phyloP scores from a whole-genome alignment of 179 eudicot genomes.

The Corrigiola litoralis region DNA sequence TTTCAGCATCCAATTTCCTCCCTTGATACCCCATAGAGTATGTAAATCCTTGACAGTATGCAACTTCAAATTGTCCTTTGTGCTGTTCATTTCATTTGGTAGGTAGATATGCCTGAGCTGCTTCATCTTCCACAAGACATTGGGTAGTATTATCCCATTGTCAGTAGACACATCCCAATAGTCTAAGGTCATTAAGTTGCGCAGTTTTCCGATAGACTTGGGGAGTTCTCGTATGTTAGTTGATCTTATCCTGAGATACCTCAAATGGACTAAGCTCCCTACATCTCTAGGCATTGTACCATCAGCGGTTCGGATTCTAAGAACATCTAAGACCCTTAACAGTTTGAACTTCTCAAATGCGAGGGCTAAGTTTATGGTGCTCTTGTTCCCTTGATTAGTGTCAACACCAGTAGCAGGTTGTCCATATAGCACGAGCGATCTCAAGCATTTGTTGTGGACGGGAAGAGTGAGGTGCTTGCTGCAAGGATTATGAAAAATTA shows the following conservation, averaged over 20 bases:
- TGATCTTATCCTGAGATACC: slow-evolving; percentile 41
- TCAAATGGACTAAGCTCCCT: slow-evolving; percentile 38
- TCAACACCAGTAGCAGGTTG: not conserved
- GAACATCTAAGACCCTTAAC: slow-evolving; percentile 43
- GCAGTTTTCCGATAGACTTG: slow-evolving; percentile 41
- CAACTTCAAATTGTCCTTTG: slow-evolving; percentile 10
- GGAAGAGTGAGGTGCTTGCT: slow-evolving; percentile 13
- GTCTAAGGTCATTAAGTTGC: slow-evolving; percentile 39
- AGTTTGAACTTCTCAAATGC: slow-evolving; percentile 32
- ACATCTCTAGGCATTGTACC: slow-evolving; percentile 40
- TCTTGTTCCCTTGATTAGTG: slow-evolving; percentile 5
- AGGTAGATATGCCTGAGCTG: slow-evolving; percentile 30
- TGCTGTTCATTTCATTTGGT: slow-evolving; percentile 17
- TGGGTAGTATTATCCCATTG: slow-evolving; percentile 15
- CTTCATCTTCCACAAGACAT: slow-evolving; percentile 29
- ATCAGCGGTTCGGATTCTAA: slow-evolving; percentile 17
- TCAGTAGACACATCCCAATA: slow-evolving; percentile 11
- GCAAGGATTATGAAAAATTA: not conserved
- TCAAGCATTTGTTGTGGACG: slow-evolving; percentile 1
- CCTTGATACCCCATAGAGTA: slow-evolving; percentile 26
- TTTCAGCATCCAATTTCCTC: slow-evolving; percentile 27
- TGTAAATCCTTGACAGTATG: slow-evolving; percentile 14
- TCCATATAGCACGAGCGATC: slow-evolving; percentile 17
- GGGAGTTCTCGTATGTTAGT: slow-evolving; percentile 44
- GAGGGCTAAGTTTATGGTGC: slow-evolving; percentile 3